A percentile compares a stretch with the other conserved stretches of the same genome.
These are phyloP conservation scores for Microbotryum violaceum DNA, from an alignment of 1,284 basidiomycete genomes.

Conservation along the genomic window DNA sequence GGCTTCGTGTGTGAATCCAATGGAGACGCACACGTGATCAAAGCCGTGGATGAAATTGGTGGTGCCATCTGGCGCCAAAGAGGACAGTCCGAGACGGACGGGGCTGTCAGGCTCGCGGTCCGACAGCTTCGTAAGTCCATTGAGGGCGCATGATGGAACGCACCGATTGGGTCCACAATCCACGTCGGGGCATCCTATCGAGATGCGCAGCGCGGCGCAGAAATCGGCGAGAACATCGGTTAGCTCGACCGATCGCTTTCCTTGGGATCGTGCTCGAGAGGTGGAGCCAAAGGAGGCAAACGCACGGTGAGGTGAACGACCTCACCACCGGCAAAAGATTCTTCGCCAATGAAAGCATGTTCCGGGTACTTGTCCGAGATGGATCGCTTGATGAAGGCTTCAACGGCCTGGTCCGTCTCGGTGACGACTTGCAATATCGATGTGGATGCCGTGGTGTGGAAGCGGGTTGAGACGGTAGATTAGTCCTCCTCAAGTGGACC, in stretches of 20 bases:
- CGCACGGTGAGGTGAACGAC: conserved; percentile 56
- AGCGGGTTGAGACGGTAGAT: not conserved
- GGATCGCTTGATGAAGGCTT: conserved; percentile 69
- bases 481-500: not conserved
- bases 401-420: conserved; percentile 87
- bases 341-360: conserved; percentile 63
- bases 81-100: conserved; percentile 2
- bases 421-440: conserved; percentile 59
- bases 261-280: too few species aligned
- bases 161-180: conserved; percentile 80
- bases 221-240: not conserved
- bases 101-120: not conserved
- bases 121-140: too few species aligned
- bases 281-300: too few species aligned
- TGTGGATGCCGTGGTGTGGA: not conserved
- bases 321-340: conserved; percentile 67
- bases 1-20: conserved; percentile 77
- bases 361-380: conserved; percentile 44
- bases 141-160: not conserved
- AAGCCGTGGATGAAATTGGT: conserved; percentile 93
- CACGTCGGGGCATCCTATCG: conserved; percentile 68
- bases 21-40: conserved; percentile 65
- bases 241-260: not conserved
- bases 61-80: conserved; percentile 59
- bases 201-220: too few species aligned